These are phyloP conservation scores for Piromyces sp. DNA, from an alignment of 192 early-diverging fungal species.

Conservation along the genomic window DNA sequence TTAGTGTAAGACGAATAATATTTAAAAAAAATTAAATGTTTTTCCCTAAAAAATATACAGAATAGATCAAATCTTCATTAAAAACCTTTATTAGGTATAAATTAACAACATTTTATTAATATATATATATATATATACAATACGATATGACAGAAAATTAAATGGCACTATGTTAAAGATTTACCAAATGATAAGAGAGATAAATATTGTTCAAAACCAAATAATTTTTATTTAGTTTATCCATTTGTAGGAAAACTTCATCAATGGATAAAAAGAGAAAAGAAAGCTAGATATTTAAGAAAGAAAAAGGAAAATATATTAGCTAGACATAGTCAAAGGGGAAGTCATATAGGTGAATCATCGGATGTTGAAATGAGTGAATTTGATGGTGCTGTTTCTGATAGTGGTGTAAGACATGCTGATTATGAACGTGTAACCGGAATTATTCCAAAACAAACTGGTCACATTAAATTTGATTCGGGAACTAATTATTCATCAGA, in stretches of 20 bases:
- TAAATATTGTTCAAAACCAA: neutral
- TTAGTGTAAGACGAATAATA: constrained; percentile 44
- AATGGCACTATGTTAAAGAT: neutral
- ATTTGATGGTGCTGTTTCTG: neutral
- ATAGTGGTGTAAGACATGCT: neutral
- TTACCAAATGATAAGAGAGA: neutral
- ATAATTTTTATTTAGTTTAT: neutral
- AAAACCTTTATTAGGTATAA: too few species aligned
- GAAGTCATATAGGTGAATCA: neutral
- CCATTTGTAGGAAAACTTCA: neutral
- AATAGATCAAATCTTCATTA: too few species aligned
- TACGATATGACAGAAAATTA: neutral
- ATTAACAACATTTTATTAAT: too few species aligned
- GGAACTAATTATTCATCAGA: neutral
- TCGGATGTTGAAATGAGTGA: neutral
- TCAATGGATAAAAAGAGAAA: neutral
- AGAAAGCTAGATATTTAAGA: neutral
- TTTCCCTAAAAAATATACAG: too few species aligned
- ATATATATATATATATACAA: too few species aligned
- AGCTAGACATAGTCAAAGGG: neutral
- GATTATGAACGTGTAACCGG: neutral
- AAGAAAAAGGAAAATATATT: neutral
- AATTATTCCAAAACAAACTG: neutral
- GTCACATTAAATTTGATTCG: neutral
- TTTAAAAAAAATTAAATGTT: too few species aligned